Evolutionary conservation across 176 grass and related monocot genomes (phyloP).

Genomic region (Paspalum vaginatum): DNA sequence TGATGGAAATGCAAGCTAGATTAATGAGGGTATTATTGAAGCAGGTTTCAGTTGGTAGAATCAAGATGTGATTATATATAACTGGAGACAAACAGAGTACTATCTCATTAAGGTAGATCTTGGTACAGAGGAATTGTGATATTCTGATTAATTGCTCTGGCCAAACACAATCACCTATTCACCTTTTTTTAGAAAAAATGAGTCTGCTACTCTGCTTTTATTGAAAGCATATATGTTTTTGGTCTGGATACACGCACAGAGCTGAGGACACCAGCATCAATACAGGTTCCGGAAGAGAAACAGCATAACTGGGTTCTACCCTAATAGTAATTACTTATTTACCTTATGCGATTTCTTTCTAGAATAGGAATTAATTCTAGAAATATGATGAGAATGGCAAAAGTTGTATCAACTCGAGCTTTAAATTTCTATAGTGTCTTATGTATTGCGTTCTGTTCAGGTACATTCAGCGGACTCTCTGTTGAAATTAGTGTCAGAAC

Average conservation of each 20-base stretch:
- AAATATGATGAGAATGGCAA: conserved; percentile 10
- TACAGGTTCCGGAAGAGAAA: no score
- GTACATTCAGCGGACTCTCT: conserved; percentile 83
- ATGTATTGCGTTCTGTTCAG: conserved; percentile 45
- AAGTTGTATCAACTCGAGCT: neutral
- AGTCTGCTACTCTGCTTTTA: no score
- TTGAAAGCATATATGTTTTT: no score
- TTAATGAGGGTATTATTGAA: neutral
- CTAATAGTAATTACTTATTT: neutral
- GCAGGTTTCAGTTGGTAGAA: neutral
- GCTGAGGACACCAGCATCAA: no score
- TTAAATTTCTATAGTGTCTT: neutral
- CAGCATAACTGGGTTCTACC: no score
- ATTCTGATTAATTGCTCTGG: neutral
- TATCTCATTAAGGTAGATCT: neutral
- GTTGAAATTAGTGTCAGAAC: conserved; percentile 81
- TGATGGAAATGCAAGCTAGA: neutral
- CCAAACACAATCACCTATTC: neutral
- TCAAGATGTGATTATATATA: neutral
- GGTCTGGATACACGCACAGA: no score
- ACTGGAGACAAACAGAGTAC: neutral
- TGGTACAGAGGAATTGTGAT: neutral
- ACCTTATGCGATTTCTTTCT: neutral
- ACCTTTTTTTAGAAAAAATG: neutral
- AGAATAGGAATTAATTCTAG: neutral